Base-by-base conservation (phyloP, 371 early-diverging fungal genomes). In the Rhizopus microsporus region DNA sequence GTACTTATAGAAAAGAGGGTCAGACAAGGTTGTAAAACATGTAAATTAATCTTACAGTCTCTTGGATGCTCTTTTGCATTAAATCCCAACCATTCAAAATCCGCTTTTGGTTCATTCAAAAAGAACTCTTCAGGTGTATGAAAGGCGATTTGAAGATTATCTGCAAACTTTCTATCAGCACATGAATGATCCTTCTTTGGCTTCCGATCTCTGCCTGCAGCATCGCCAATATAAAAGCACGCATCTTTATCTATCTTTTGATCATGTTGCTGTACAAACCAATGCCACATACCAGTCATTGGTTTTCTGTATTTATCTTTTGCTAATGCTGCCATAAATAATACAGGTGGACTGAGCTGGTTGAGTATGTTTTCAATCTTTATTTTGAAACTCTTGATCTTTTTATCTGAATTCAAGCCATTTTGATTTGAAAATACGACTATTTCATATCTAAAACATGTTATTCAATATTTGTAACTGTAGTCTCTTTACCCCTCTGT, bases 141-240 rank as follows among this genome's bases (percentile, higher is more conserved):
- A 59, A 95, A 95, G 8, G 63, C 54, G n/a, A 95, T 59, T 10
- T 81, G 79, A 4, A 81, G 63, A 56, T 93, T 94, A 38, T 74
- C 74, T 4, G 96, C 95, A 74, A 92, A 92, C 57, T 93, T 94
- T 54, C 87, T 81, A 66, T 96, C 97, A 2, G 78, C 82, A 62
- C 88, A 91, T 7, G 91, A 80, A 70, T 88, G 88, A 58, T 96
- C 97, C 59, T 86, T 85, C 34, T 73, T 67, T 0, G 61, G 71
- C 3, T 80, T 80, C 0, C 53, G 66, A 51, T 77, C 72, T 30
- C 97, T 75, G 3, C 97, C 96, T 13, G 94, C 95, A 2, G 96
- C 97, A 72, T 97, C 97, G 10, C 97, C 97, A 3, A 92, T 88
- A 71, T 83, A 97, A 44, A 90, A 93, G 56, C 88, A 86, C 10